Conservation (phyloP, 805 yeast species). For the Wickerhamiella dianesei region DNA sequence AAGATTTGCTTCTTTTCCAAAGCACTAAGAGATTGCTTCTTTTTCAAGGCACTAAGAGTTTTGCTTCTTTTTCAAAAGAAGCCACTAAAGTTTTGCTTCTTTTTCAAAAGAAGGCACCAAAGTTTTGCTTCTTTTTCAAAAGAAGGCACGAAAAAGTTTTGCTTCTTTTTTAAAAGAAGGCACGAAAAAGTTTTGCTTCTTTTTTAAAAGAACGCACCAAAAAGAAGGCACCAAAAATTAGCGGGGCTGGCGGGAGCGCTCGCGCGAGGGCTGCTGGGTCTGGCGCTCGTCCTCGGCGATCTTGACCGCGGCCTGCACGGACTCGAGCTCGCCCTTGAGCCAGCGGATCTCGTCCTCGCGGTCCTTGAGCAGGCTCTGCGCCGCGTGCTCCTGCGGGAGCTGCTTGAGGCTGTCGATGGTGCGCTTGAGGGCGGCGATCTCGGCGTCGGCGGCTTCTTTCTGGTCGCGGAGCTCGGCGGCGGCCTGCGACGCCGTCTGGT, state of each 20-base stretch:
- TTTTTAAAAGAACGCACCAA: too few species aligned
- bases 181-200: too few species aligned
- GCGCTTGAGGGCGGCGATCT: constrained; percentile 31
- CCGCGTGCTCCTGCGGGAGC: neutral
- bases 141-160: too few species aligned
- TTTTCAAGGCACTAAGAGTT: too few species aligned
- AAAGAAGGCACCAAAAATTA: too few species aligned
- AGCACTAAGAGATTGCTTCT: too few species aligned
- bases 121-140: too few species aligned
- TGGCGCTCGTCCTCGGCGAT: constrained; percentile 2
- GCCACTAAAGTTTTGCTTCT: too few species aligned
- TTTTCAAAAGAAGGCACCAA: too few species aligned
- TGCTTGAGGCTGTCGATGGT: neutral
- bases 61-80: too few species aligned
- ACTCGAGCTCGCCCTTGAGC: constrained; percentile 16
- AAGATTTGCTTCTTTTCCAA: too few species aligned
- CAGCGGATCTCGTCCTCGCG: constrained; percentile 31
- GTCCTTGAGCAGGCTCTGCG: constrained; percentile 29
- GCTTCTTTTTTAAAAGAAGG: too few species aligned
- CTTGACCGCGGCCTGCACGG: neutral
- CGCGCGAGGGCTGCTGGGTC: neutral
- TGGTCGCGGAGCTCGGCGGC: constrained; percentile 19
- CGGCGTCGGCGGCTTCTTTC: neutral
- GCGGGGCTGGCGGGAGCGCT: neutral
- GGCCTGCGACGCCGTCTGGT: constrained; percentile 22